Evolutionary conservation across 2,329 filamentous ascomycete species (phyloP), one percentile per base, ranked within the genome.

Genomic region (Sarocladium brachiariae): DNA sequence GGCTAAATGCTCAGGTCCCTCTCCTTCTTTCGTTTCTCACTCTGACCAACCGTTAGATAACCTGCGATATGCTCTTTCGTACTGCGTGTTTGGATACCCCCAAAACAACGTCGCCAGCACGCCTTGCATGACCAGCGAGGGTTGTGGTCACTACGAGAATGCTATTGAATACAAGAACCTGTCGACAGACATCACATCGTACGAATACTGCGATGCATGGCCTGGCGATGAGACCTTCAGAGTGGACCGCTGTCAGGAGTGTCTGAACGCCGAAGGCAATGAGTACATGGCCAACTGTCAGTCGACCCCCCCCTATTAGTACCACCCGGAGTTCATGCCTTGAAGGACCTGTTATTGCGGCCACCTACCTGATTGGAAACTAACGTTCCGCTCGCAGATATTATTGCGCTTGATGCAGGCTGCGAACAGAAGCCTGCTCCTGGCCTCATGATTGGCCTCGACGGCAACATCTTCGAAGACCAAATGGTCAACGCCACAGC

Each of bases 121-220:
- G 10, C 77, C 75, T 8, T 78, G 81, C 55, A 64, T 73, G 11
- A 83, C 77, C 37, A 70, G 77, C 33, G 73, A 68, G 35, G 76
- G 78, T 2, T 84, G 81, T 55, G 75, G 63, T 1, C 68, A 70
- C 0, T 67, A 83, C 3, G 49, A 69, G 52, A 55, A 65, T 0
- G 73, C 75, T 2, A 63, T 83, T 24, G 59, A 69, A 19, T 80
- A 69, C 53, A 66, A 73, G 14, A 76, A 78, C 49, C 61, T 83
- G 10, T 71, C 75, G 0, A 62, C 70, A 1, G 63, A 69, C 13
- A 63, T 65, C 21, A 68, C 67, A 1, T 58, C 68, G 8, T 83
- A 76, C 54, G 75, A 74, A 25, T 84, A 79, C 59, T 85, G 81
- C 59, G 61, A 69, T 16, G 24, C 55, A 0, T 80, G 80, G 75